Base-by-base conservation (phyloP, 2,329 filamentous ascomycete species). In the Colletotrichum eremochloae region DNA sequence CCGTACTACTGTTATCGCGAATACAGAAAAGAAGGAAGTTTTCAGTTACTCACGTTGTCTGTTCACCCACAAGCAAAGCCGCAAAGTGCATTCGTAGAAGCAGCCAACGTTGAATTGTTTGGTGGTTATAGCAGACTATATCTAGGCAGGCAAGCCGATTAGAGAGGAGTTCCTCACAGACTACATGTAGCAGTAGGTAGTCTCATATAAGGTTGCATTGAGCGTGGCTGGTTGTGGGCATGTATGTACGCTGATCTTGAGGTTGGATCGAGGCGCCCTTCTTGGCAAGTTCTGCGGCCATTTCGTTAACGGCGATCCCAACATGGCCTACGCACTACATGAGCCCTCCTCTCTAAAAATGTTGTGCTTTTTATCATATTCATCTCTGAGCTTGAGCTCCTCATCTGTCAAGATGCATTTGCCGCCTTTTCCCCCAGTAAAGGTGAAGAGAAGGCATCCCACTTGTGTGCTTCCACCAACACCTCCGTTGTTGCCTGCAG, bases 391-490 rank as follows among this genome's bases (percentile, higher is more conserved):
- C 7, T 31, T 6, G 7, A 63, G 7, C 40, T 63, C 61, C 1
- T 38, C 46, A 3, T 24, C 46, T 36, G 61, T 63, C 5, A 63
- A 50, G 2, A 63, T 29, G 33, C 55, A 57, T 1, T 29, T 42
- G 1, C 48, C 36, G 9, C 62, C 48, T 5, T 55, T 64, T 1
- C 20, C 62, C 8, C 62, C 62, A 7, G 15, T 53, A 36, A 64
- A 64, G 18, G 48, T 55, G 50, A n/a, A 64, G 18, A 64, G 48
- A 12, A 64, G 48, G 20, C 62, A 64, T 5, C 62, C 62, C 2
- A 31, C 62, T 29, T 64, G 62, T 5, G 62, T 64, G 33, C 29
- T 42, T 2, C 62, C 62, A 31, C 62, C 62, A 12, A 64, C 62
- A 12, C 62, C 62, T 18, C 62, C 62, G 18, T 64, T 64, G 12